Evolutionary conservation across 1,139 yeast genomes (phyloP).

Genomic region (Magnusiomyces suaveolens): DNA sequence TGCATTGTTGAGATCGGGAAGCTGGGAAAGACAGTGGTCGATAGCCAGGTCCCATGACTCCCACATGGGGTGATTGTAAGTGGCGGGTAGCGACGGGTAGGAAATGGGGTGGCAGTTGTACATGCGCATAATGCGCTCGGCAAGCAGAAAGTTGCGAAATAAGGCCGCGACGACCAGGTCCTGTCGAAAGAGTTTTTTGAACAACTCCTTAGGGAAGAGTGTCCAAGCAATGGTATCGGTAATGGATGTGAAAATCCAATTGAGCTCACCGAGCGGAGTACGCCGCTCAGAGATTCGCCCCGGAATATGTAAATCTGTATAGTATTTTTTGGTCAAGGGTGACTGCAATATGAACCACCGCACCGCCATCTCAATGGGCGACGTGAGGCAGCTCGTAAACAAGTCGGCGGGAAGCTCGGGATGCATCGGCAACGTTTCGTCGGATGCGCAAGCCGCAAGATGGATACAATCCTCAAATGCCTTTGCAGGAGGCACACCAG

Average conservation of each 20-base stretch:
- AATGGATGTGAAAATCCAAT: slow-evolving; percentile 96
- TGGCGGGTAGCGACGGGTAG: slow-evolving; percentile 84
- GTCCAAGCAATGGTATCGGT: slow-evolving; percentile 99
- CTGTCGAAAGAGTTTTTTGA: slow-evolving; percentile 84
- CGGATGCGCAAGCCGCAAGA: slow-evolving; percentile 82
- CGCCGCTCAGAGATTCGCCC: slow-evolving; percentile 87
- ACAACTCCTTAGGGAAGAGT: slow-evolving; percentile 73
- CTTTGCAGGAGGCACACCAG: slow-evolving; percentile 42
- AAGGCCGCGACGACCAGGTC: slow-evolving; percentile 95
- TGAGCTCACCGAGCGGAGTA: slow-evolving; percentile 90
- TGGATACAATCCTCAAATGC: slow-evolving; percentile 84
- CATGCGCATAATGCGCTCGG: slow-evolving; percentile 89
- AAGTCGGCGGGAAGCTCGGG: slow-evolving; percentile 95
- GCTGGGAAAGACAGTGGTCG: slow-evolving; percentile 72
- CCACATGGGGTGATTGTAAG: slow-evolving; percentile 88
- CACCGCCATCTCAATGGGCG: slow-evolving; percentile 91
- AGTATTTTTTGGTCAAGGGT: slow-evolving; percentile 38
- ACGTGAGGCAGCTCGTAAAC: slow-evolving; percentile 88
- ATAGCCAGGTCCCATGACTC: slow-evolving; percentile 97
- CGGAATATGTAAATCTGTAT: slow-evolving; percentile 49
- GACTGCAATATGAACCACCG: slow-evolving; percentile 86
- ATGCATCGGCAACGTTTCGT: slow-evolving; percentile 82
- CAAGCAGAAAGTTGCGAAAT: slow-evolving; percentile 82
- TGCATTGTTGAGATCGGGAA: slow-evolving; percentile 32
- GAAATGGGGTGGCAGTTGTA: slow-evolving; percentile 91